Evolutionary conservation across 352 stramenopile genomes (phyloP).

Genomic region (Phytophthora pluvialis): DNA sequence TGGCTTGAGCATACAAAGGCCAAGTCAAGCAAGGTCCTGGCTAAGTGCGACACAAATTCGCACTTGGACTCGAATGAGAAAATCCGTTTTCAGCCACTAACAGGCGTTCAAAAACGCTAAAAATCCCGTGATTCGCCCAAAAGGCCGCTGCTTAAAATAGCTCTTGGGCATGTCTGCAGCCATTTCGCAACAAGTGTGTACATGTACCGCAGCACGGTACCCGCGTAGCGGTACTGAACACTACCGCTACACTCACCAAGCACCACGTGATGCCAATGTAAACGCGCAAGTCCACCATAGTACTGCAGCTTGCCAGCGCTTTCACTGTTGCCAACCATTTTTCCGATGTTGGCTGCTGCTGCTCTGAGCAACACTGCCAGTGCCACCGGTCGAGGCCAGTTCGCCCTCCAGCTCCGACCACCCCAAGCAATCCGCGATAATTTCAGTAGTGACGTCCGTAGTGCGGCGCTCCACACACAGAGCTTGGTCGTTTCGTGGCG

Average conservation of each 20-base stretch:
- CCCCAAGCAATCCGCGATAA: constrained; percentile 2
- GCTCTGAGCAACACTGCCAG: neutral
- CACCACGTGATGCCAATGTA: no score
- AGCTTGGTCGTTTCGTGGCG: constrained; percentile 11
- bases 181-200: constrained; percentile 1
- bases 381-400: neutral
- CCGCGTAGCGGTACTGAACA: no score
- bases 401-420: neutral
- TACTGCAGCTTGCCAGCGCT: no score
- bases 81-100: constrained; percentile 24
- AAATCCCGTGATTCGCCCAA: constrained; percentile 5
- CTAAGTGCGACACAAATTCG: constrained; percentile 4
- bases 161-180: constrained; percentile 26
- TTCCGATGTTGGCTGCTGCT: neutral
- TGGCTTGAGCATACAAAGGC: constrained; percentile 16
- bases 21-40: neutral
- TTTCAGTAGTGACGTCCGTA: constrained; percentile 17
- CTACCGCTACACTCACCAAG: no score
- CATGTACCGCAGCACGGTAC: neutral
- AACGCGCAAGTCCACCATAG: no score
- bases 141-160: constrained; percentile 6
- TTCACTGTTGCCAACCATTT: neutral
- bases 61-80: constrained; percentile 12
- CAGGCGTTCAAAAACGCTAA: no score
- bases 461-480: neutral